phyloP scores from a whole-genome alignment of 1,139 yeast genomes.

The Blastobotrys elegans region DNA sequence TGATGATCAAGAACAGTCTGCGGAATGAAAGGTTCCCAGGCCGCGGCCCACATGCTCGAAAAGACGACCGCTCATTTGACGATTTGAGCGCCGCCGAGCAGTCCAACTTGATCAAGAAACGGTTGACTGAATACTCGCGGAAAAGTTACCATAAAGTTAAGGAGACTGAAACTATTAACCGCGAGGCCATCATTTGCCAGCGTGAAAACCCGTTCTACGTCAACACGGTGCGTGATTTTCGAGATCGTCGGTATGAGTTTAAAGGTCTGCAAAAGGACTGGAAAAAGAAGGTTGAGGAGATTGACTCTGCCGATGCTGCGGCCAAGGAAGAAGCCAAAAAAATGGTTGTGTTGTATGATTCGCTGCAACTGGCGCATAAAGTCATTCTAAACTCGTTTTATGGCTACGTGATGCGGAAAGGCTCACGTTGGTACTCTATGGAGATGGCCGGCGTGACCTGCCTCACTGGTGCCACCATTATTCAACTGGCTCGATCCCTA shows the following conservation, averaged over 20 bases:
- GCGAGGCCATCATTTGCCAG: slow-evolving; percentile 95
- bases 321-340: slow-evolving; percentile 81
- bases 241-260: slow-evolving; percentile 95
- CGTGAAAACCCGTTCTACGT: slow-evolving; percentile 97
- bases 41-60: slow-evolving; percentile 24
- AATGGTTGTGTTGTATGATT: slow-evolving; percentile 91
- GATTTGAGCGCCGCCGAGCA: slow-evolving; percentile 76
- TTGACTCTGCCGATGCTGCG: slow-evolving; percentile 57
- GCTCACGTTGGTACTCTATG: slow-evolving; percentile 98
- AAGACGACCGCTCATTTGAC: slow-evolving; percentile 50
- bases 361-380: slow-evolving; percentile 93
- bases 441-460: slow-evolving; percentile 99
- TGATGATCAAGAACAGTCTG: slow-evolving; percentile 80
- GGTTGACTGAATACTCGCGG: slow-evolving; percentile 79
- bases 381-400: slow-evolving; percentile 95
- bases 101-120: slow-evolving; percentile 66
- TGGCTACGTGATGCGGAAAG: slow-evolving; percentile 98
- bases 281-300: slow-evolving; percentile 71
- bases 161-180: slow-evolving; percentile 74
- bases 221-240: slow-evolving; percentile 85
- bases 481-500: slow-evolving; percentile 89
- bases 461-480: slow-evolving; percentile 94
- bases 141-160: slow-evolving; percentile 80
- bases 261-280: slow-evolving; percentile 91
- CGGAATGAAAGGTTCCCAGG: slow-evolving; percentile 71